A percentile compares a stretch with the other conserved stretches of the same genome.
Evolutionary conservation across 2,329 filamentous ascomycete genomes (phyloP).

Genomic region (Paraphoma sp.): DNA sequence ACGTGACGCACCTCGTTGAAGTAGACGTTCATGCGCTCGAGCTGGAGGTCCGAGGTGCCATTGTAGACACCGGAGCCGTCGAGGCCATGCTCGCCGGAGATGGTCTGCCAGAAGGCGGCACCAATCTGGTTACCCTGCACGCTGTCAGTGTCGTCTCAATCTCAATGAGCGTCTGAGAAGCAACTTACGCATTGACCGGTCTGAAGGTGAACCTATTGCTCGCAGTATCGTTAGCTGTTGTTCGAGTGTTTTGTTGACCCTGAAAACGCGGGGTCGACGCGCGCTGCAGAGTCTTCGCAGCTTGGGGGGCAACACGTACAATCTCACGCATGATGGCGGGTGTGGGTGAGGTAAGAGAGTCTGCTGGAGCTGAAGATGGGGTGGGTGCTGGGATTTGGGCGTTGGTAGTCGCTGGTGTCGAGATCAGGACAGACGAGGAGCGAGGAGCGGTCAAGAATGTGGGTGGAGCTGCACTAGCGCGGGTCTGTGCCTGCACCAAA

Average conservation of each 20-base stretch:
- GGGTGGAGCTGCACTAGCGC: slow-evolving; percentile 22
- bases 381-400: slow-evolving; percentile 32
- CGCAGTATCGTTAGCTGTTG: slow-evolving; percentile 63
- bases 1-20: slow-evolving; percentile 80
- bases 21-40: slow-evolving; percentile 99
- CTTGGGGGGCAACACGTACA: slow-evolving; percentile 57
- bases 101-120: slow-evolving; percentile 93
- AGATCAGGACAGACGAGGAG: slow-evolving; percentile 37
- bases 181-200: slow-evolving; percentile 97
- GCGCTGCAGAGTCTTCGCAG: slow-evolving; percentile 53
- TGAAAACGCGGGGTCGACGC: slow-evolving; percentile 52
- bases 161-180: slow-evolving; percentile 9
- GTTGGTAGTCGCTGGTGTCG: slow-evolving; percentile 39
- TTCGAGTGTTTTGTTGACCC: slow-evolving; percentile 50
- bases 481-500: slow-evolving; percentile 16
- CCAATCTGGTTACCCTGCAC: slow-evolving; percentile 98
- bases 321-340: slow-evolving; percentile 70
- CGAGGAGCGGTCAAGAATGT: slow-evolving; percentile 38
- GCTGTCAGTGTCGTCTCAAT: slow-evolving; percentile 37
- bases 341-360: slow-evolving; percentile 26
- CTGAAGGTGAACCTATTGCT: slow-evolving; percentile 92
- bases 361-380: slow-evolving; percentile 41
- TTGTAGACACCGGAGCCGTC: slow-evolving; percentile 98
- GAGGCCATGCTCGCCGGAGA: slow-evolving; percentile 82
- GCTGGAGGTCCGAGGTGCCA: slow-evolving; percentile 96